Base-by-base conservation (phyloP, 1,284 basidiomycete species). In the Trametes pubescens region DNA sequence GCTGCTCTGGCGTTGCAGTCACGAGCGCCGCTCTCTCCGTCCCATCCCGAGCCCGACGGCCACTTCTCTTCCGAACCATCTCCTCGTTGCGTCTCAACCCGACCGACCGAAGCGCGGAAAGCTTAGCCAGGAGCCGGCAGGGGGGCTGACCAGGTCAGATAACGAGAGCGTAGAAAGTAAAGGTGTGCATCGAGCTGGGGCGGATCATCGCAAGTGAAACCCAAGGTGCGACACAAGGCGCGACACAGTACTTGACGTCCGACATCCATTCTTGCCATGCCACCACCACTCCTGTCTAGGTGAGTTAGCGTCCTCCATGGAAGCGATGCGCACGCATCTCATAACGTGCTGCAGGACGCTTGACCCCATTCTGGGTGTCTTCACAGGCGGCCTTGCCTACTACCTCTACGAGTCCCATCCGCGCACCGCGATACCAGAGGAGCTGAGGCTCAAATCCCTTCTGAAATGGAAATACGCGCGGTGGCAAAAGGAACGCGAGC, bases 341-440 rank as follows among this genome's bases (percentile, higher is more conserved):
- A 62, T 32, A 2, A 56, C 21, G 26, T 16, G 26, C 21, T 49
- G 47, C 65, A 92, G 90, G 51, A 74, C 79, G 7, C 71, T 94
- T 24, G 93, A 94, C 76, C 91, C 91, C 18, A 65, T 93, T 29
- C 79, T 96, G 21, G 94, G 92, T 14, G 78, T 94, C 49, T 93
- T 94, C 75, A 95, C 94, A 0, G 92, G 94, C 21, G 76, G 90
- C 48, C 79, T 95, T 48, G 94, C 94, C 1, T 96, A 89, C 76
- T 88, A 93, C 74, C 85, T 96, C 24, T 86, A 92, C 77, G 94
- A 96, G 76, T 91, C 83, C 44, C 90, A 96, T 76, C 94, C 94
- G 6, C 87, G 94, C 55, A 92, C 90, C 2, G 88, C 86, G 11
- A 83, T 90, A 16, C 80, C 86, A 1, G 79, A 82, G n/a, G 88